Evolutionary conservation across 768 basidiomycete species (phyloP).

Genomic region (Russula emetica): DNA sequence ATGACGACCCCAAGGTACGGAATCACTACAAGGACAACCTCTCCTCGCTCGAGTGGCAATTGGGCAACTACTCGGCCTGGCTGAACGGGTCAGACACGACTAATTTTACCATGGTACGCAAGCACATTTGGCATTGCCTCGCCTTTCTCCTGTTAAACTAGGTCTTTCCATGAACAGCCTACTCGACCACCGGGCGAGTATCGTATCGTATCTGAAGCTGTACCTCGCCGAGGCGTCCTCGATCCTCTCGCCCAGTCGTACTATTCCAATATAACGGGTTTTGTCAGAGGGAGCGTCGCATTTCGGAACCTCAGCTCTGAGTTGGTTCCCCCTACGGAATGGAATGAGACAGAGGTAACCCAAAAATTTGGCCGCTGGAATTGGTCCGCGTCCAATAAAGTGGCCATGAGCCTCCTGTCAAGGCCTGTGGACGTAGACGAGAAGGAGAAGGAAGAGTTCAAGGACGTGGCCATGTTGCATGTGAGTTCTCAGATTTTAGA

Average conservation of each 20-base stretch:
- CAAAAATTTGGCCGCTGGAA: constrained; percentile 59
- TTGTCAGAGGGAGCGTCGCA: constrained; percentile 58
- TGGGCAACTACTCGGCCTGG: constrained; percentile 75
- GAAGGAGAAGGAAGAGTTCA: constrained; percentile 34
- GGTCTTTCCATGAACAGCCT: constrained; percentile 39
- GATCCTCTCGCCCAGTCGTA: constrained; percentile 53
- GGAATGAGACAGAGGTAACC: constrained; percentile 47
- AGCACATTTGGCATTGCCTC: not conserved
- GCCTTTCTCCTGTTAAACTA: constrained; percentile 8
- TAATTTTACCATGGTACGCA: constrained; percentile 61
- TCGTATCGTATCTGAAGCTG: constrained; percentile 48
- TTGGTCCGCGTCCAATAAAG: constrained; percentile 60
- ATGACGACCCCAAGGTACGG: constrained; percentile 60
- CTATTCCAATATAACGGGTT: constrained; percentile 74
- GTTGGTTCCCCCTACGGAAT: constrained; percentile 40
- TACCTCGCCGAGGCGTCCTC: constrained; percentile 43
- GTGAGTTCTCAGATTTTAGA: constrained; percentile 39
- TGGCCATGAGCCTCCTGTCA: constrained; percentile 65
- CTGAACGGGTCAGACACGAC: constrained; percentile 55
- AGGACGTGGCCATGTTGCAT: constrained; percentile 57
- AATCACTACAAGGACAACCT: constrained; percentile 67
- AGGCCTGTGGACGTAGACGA: constrained; percentile 42
- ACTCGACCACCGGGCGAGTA: constrained; percentile 41
- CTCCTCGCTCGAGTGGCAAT: constrained; percentile 50
- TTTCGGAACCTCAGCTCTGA: constrained; percentile 53